These are phyloP conservation scores for Candida neerlandica DNA, from an alignment of 1,139 yeast species.

Conservation along the genomic window DNA sequence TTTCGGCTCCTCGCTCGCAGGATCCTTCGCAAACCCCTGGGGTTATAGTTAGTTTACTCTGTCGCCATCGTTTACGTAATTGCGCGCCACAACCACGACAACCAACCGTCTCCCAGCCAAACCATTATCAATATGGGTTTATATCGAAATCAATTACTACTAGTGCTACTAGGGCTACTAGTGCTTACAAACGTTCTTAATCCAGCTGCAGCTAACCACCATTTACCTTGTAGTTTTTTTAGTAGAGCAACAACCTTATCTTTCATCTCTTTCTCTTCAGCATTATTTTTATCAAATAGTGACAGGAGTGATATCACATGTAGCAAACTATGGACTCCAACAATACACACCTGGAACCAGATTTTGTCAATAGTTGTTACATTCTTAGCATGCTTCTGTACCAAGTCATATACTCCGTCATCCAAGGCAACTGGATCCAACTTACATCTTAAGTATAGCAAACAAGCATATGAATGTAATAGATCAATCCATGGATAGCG, in stretches of 20 bases:
- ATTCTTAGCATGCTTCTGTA: neutral
- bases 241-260: neutral
- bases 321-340: conserved; percentile 25
- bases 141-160: too few relatives aligned
- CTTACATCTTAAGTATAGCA: conserved; percentile 26
- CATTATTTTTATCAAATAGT: neutral
- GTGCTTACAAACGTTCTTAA: neutral
- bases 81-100: neutral
- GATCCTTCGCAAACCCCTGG: too few relatives aligned
- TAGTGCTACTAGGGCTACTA: too few relatives aligned
- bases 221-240: neutral
- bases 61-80: neutral
- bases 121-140: too few relatives aligned
- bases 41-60: too few relatives aligned
- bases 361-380: conserved; percentile 4
- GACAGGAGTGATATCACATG: conserved; percentile 27
- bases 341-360: conserved; percentile 21
- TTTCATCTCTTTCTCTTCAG: neutral
- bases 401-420: conserved; percentile 5
- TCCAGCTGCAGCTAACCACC: conserved; percentile 3
- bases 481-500: conserved; percentile 18
- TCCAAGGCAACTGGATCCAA: conserved; percentile 26
- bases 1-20: neutral
- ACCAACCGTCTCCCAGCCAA: too few relatives aligned
- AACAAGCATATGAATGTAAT: conserved; percentile 20